A percentile compares a stretch with the other conserved stretches of the same genome.
Conservation (phyloP, 768 basidiomycete species). For the Filobasidium floriforme region DNA sequence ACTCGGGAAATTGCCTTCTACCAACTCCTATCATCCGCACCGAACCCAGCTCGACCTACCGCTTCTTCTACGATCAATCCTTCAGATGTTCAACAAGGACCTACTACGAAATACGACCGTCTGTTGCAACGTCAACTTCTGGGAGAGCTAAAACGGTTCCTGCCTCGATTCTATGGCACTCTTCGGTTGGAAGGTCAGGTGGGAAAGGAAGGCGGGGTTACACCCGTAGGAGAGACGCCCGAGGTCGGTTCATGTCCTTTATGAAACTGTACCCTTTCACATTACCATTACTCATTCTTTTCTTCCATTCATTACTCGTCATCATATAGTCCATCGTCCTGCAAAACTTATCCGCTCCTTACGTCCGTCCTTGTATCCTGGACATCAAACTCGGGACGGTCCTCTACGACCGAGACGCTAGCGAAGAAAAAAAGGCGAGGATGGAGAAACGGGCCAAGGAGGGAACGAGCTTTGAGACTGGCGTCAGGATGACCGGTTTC, state of each 20-base stretch:
- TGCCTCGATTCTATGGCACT: slow-evolving; percentile 72
- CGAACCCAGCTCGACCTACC: slow-evolving; percentile 5
- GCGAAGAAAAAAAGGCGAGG: slow-evolving; percentile 65
- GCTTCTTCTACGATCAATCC: neutral
- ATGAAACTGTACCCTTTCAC: neutral
- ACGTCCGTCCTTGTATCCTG: slow-evolving; percentile 72
- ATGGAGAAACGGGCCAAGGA: slow-evolving; percentile 65
- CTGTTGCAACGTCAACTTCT: slow-evolving; percentile 8
- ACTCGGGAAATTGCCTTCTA: slow-evolving; percentile 45
- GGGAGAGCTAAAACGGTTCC: slow-evolving; percentile 48
- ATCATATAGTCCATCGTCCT: slow-evolving; percentile 64
- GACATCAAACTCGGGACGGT: slow-evolving; percentile 90
- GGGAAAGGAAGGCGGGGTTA: neutral
- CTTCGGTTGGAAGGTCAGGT: slow-evolving; percentile 64
- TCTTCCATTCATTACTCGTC: no score
- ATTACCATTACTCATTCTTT: neutral
- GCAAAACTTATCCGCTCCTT: slow-evolving; percentile 69
- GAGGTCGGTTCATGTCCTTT: neutral
- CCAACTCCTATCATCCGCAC: slow-evolving; percentile 30
- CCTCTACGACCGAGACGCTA: slow-evolving; percentile 62
- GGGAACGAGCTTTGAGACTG: slow-evolving; percentile 68
- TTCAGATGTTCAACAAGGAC: neutral
- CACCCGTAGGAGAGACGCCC: neutral
- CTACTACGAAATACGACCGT: neutral
- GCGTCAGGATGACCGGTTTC: slow-evolving; percentile 79